Conservation (phyloP, 345 rosid genomes). For the Eucalyptus caleyi region DNA sequence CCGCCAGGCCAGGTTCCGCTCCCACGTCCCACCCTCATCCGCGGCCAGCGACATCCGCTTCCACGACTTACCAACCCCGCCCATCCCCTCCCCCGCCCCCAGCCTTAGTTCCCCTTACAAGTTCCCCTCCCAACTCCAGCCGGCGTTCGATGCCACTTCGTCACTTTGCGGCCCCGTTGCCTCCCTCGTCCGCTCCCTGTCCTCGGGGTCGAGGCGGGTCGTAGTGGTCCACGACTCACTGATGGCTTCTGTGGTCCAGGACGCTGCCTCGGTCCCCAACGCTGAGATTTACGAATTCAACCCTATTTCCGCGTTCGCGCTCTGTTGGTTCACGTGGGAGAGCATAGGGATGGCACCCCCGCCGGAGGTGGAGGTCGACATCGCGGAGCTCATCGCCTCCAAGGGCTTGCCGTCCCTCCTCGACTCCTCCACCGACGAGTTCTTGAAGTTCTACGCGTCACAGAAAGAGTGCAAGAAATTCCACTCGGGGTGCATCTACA, state of each 20-base stretch:
- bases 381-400: not conserved
- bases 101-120: not conserved
- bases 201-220: not conserved
- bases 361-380: not conserved
- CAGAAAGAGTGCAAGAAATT: not conserved
- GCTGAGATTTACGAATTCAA: constrained; percentile 1
- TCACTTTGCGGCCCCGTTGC: not conserved
- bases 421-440: constrained; percentile 22
- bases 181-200: not conserved
- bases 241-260: constrained; percentile 5
- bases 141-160: not conserved
- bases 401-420: not conserved
- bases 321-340: not conserved
- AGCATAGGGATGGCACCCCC: not conserved
- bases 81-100: constrained; percentile 1
- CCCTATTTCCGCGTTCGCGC: not conserved
- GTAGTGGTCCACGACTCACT: not conserved
- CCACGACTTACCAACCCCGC: constrained; percentile 6
- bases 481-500: not conserved
- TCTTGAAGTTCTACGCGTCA: not conserved
- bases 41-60: not conserved
- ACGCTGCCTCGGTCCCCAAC: not conserved
- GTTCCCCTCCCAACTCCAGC: constrained; percentile 5
- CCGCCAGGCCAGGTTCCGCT: constrained; percentile 1
- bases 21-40: not conserved